Conservation (phyloP, 495 filamentous ascomycete genomes). For the Penicillium flavigenum region DNA sequence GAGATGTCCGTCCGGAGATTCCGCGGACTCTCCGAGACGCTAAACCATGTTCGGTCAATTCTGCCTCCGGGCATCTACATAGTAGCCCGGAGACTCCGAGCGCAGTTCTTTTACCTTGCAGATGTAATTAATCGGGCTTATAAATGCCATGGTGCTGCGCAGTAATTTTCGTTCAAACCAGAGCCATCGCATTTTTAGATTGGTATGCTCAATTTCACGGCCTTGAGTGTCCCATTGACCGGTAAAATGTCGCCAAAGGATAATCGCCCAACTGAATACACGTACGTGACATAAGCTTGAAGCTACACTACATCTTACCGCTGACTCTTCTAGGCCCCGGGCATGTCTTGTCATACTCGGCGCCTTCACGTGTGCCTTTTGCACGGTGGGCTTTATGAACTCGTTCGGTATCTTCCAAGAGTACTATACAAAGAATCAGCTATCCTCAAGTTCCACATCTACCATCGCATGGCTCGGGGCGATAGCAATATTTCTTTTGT, state of each 20-base stretch:
- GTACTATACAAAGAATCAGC: constrained; percentile 56
- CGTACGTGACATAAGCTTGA: constrained; percentile 14
- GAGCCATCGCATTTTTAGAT: not conserved
- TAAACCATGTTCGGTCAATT: constrained; percentile 4
- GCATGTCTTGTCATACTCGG: constrained; percentile 33
- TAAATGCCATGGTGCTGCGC: not conserved
- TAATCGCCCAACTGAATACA: constrained; percentile 23
- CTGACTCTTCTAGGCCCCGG: constrained; percentile 16
- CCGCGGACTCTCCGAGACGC: constrained; percentile 30
- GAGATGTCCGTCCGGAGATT: constrained; percentile 16
- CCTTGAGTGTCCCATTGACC: not conserved
- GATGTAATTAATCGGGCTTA: not conserved
- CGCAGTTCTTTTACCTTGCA: not conserved
- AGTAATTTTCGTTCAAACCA: not conserved
- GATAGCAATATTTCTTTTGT: constrained; percentile 43
- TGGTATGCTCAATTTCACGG: not conserved
- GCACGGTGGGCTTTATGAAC: constrained; percentile 59
- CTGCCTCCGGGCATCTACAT: not conserved
- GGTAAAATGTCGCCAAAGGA: constrained; percentile 1
- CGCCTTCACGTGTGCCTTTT: constrained; percentile 42
- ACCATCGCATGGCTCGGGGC: constrained; percentile 64
- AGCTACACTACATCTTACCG: not conserved
- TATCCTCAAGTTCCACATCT: constrained; percentile 46
- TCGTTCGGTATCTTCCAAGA: constrained; percentile 62
- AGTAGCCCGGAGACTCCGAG: constrained; percentile 10